These are phyloP conservation scores for Steccherinum ochraceum DNA, from an alignment of 768 basidiomycete species.

Conservation along the genomic window DNA sequence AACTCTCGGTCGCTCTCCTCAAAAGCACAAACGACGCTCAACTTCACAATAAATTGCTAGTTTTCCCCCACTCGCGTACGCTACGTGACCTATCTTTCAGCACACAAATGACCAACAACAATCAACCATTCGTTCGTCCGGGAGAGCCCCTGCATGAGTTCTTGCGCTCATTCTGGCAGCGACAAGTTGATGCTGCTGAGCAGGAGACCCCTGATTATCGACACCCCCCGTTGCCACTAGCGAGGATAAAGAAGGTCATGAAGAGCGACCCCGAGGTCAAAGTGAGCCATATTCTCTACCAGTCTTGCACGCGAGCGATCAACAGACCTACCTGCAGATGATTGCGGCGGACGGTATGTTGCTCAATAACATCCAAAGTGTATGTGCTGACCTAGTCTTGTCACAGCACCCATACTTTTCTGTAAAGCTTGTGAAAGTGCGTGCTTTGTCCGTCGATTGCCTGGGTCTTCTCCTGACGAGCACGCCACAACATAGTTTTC, in stretches of 20 bases:
- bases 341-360: slow-evolving; percentile 88
- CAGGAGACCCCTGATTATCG: slow-evolving; percentile 84
- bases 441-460: slow-evolving; percentile 26
- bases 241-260: slow-evolving; percentile 98
- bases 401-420: slow-evolving; percentile 83
- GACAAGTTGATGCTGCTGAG: slow-evolving; percentile 82
- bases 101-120: slow-evolving; percentile 13
- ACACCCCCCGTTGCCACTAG: slow-evolving; percentile 85
- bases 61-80: too few species aligned
- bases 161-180: slow-evolving; percentile 83
- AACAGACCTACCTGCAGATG: slow-evolving; percentile 54
- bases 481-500: slow-evolving; percentile 63
- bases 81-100: too few species aligned
- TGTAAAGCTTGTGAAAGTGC: slow-evolving; percentile 98
- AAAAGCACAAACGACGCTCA: too few species aligned
- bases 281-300: slow-evolving; percentile 39
- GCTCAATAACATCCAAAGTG: slow-evolving; percentile 6
- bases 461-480: neutral
- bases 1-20: too few species aligned
- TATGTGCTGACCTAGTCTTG: neutral
- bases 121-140: slow-evolving; percentile 65
- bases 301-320: slow-evolving; percentile 3
- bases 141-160: slow-evolving; percentile 87
- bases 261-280: slow-evolving; percentile 97
- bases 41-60: too few species aligned